These are phyloP conservation scores for Hondaea fermentalgiana DNA, from an alignment of 108 stramenopile species.

Conservation along the genomic window DNA sequence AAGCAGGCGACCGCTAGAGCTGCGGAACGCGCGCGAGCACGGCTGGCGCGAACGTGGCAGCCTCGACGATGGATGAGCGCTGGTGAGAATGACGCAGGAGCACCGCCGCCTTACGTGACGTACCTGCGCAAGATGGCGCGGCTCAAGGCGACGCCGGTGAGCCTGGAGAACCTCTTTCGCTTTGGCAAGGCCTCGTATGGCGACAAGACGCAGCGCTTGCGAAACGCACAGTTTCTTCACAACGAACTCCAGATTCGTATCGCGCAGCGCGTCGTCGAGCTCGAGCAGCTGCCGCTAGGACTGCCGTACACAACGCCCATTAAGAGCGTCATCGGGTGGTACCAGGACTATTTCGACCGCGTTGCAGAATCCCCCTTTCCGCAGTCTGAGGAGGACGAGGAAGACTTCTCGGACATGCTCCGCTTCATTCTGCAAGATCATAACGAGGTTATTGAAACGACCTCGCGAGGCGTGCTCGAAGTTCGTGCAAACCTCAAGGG, in stretches of 20 bases:
- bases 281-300: slow-evolving; percentile 70
- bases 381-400: slow-evolving; percentile 53
- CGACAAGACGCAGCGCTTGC: slow-evolving; percentile 47
- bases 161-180: slow-evolving; percentile 71
- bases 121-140: slow-evolving; percentile 48
- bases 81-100: too few species aligned
- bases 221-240: slow-evolving; percentile 80
- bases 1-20: too few species aligned
- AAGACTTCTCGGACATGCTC: slow-evolving; percentile 46
- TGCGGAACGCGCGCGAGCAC: too few species aligned
- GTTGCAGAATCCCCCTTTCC: slow-evolving; percentile 59
- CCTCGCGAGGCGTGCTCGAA: neutral
- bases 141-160: slow-evolving; percentile 63
- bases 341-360: slow-evolving; percentile 58
- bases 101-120: too few species aligned
- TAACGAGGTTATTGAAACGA: neutral
- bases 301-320: slow-evolving; percentile 56
- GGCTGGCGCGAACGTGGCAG: too few species aligned
- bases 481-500: slow-evolving; percentile 25
- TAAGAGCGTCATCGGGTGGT: slow-evolving; percentile 58
- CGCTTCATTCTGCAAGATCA: neutral
- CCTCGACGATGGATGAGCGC: too few species aligned
- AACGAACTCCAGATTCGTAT: slow-evolving; percentile 72
- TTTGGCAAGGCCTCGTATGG: slow-evolving; percentile 50
- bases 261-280: slow-evolving; percentile 76